Conservation (phyloP, 208 protist genomes). For the Acanthamoeba rhysodes region DNA sequence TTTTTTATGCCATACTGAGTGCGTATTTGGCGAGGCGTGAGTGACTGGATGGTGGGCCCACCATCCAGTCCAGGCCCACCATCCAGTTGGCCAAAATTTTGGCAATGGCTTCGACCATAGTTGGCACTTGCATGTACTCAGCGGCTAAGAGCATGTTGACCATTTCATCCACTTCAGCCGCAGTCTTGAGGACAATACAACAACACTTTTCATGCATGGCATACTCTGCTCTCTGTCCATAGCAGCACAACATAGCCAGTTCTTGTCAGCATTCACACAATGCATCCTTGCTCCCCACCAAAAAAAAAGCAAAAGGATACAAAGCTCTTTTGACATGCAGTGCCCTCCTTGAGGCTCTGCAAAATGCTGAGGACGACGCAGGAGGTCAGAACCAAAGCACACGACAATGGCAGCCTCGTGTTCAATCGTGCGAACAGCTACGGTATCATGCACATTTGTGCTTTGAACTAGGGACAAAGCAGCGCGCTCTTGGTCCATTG, state of each 20-base stretch:
- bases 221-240: neutral
- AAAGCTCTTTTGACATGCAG: too few species aligned
- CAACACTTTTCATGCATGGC: neutral
- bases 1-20: neutral
- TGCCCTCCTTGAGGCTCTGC: neutral
- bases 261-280: too few species aligned
- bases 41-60: too few species aligned
- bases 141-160: neutral
- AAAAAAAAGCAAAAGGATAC: too few species aligned
- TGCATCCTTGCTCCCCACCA: too few species aligned
- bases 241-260: too few species aligned
- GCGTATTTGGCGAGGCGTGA: neutral
- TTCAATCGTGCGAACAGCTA: neutral
- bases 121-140: slow-evolving; percentile 38
- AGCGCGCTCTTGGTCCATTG: neutral
- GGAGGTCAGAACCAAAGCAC: neutral
- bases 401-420: neutral
- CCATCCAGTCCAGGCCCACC: too few species aligned
- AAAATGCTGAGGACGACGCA: neutral
- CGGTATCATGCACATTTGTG: neutral
- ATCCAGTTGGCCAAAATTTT: slow-evolving; percentile 29
- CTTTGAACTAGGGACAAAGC: neutral
- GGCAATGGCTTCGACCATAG: neutral
- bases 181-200: neutral
- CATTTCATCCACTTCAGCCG: neutral